phyloP scores from a whole-genome alignment of 75 land plant genomes.

The Cupressus sempervirens region DNA sequence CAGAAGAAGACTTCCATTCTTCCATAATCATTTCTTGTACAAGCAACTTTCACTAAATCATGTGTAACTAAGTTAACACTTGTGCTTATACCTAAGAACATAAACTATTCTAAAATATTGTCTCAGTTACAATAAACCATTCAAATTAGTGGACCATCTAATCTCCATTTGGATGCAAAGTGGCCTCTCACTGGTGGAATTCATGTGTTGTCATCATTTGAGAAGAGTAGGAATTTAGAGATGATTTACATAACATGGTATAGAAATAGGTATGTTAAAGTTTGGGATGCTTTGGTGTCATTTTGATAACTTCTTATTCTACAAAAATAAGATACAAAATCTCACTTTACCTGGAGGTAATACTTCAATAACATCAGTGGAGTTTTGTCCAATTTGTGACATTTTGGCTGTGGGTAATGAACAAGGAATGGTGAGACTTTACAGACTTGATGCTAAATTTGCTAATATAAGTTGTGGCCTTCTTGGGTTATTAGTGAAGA shows the following conservation, averaged over 20 bases:
- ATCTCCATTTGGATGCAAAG: constrained; percentile 39
- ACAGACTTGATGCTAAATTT: constrained; percentile 39
- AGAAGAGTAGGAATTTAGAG: constrained; percentile 19
- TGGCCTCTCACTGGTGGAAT: constrained; percentile 95
- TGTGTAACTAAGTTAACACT: constrained; percentile 51
- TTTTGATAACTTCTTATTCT: constrained; percentile 32
- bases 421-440: constrained; percentile 65
- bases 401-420: constrained; percentile 63
- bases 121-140: constrained; percentile 33
- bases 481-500: constrained; percentile 32
- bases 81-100: constrained; percentile 24
- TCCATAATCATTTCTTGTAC: constrained; percentile 43
- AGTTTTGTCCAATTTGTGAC: constrained; percentile 44
- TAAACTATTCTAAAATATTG: constrained; percentile 23
- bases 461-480: constrained; percentile 37
- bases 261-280: constrained; percentile 67
- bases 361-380: constrained; percentile 69
- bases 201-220: constrained; percentile 20
- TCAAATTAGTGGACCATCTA: constrained; percentile 20
- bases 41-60: constrained; percentile 55
- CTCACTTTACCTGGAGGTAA: constrained; percentile 20
- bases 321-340: constrained; percentile 37
- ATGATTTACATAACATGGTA: constrained; percentile 70
- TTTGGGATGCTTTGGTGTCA: constrained; percentile 86
- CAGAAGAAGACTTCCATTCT: constrained; percentile 24